Evolutionary conservation across 106 monocot genomes (phyloP), one percentile per base, ranked within the genome.

Genomic region (Alisma plantagoaquatica): DNA sequence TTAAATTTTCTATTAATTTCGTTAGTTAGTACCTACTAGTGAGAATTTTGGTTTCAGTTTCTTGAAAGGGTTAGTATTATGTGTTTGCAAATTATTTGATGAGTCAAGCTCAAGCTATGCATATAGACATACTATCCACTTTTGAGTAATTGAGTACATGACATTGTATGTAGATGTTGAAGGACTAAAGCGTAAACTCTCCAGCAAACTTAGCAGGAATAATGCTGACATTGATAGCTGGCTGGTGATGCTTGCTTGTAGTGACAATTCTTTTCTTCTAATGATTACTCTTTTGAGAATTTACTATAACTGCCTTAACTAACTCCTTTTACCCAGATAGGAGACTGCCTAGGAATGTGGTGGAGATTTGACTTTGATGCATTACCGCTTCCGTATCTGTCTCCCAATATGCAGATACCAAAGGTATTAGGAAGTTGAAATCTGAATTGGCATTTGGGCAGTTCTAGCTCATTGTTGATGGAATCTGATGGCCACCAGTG

Each of bases 141-240:
- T 53, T 17, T 50, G 4, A 50, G 9, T 12, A 3, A 9, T 23
- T 0, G 3, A 27, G 3, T 24, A 25, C 20, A 2, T 1, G 31
- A 2, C 29, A 17, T 8, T 3, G 7, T 43, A 23, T 54, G 33
- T 28, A 82, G 82, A 77, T 50, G 46, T 27, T 17, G 61, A 77
- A 51, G 82, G 82, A n/a, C 43, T 82, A 41, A 82, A 70, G 35
- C 73, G 77, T 21, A 82, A 82, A 33, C 73, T 82, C 3, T 70
- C 73, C 25, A 73, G 62, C 38, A 73, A 62, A 53, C 61, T 82
- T 9, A 73, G 71, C 7, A 3, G 10, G 24, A 30, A 30, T 32
- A 50, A 22, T 44, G 47, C 10, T 26, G 22, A 28, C 6, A 27
- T 35, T 26, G 65, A 65, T 48, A 45, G 67, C 8, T 81, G 81